Evolutionary conservation across 371 early-diverging fungal genomes (phyloP).

Genomic region (Mucor saturninus): DNA sequence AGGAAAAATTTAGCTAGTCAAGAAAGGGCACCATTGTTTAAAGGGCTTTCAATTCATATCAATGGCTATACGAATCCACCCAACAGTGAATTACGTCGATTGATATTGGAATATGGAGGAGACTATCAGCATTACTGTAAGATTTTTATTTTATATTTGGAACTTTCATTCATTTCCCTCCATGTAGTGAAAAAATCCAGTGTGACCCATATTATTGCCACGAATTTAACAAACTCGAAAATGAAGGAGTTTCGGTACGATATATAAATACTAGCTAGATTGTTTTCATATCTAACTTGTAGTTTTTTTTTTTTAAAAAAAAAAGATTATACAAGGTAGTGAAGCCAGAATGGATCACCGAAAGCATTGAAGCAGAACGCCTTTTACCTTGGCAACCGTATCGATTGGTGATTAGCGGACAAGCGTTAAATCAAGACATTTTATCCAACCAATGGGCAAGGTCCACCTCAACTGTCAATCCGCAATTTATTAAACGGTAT

Average conservation of each 20-base stretch:
- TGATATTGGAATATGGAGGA: slow-evolving; percentile 67
- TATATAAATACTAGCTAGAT: too few species aligned
- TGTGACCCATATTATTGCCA: slow-evolving; percentile 74
- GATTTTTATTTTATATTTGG: slow-evolving; percentile 4
- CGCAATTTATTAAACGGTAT: slow-evolving; percentile 76
- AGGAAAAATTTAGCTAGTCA: slow-evolving; percentile 34
- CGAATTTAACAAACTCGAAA: slow-evolving; percentile 70
- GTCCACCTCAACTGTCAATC: slow-evolving; percentile 38
- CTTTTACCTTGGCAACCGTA: slow-evolving; percentile 73
- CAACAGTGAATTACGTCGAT: slow-evolving; percentile 55
- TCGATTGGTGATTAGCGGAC: slow-evolving; percentile 39
- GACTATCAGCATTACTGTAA: slow-evolving; percentile 62
- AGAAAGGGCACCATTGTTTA: slow-evolving; percentile 52
- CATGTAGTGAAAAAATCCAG: slow-evolving; percentile 56
- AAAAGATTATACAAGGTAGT: slow-evolving; percentile 73
- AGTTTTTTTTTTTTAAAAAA: too few species aligned
- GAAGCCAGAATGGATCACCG: slow-evolving; percentile 79
- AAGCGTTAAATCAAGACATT: background rate
- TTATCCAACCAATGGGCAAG: slow-evolving; percentile 26
- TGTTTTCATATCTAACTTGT: too few species aligned
- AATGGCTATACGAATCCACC: slow-evolving; percentile 75
- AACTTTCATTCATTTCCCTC: background rate
- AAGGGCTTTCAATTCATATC: slow-evolving; percentile 64
- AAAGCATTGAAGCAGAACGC: slow-evolving; percentile 61
- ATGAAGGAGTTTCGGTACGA: slow-evolving; percentile 65